Evolutionary conservation across 176 grass and related monocot genomes (phyloP).

Genomic region (Carex littledalei): DNA sequence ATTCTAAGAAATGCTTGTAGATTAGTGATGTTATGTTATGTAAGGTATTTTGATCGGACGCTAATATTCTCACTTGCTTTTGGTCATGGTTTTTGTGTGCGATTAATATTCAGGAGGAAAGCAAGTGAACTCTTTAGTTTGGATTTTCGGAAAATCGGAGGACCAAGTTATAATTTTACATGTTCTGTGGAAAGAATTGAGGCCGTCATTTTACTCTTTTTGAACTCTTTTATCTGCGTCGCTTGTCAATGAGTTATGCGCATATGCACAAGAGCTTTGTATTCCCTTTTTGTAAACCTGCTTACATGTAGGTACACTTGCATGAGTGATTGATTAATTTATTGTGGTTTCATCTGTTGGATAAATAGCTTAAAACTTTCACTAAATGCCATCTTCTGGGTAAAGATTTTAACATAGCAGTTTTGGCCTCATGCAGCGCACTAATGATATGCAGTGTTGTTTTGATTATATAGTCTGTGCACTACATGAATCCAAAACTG

Average conservation of each 20-base stretch:
- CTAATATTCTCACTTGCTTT: no score
- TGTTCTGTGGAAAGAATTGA: slow-evolving; percentile 16
- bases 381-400: not conserved
- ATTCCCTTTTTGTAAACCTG: slow-evolving; percentile 19
- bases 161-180: not conserved
- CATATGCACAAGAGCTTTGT: slow-evolving; percentile 2
- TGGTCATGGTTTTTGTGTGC: no score
- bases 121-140: slow-evolving; percentile 7
- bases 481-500: no score
- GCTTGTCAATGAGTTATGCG: slow-evolving; percentile 9
- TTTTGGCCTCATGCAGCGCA: no score
- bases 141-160: not conserved
- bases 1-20: not conserved
- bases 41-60: no score
- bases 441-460: no score
- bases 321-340: slow-evolving; percentile 9
- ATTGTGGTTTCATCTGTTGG: slow-evolving; percentile 1
- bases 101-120: slow-evolving; percentile 33
- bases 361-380: not conserved
- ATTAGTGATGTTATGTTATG: no score
- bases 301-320: slow-evolving; percentile 11
- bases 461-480: no score
- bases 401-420: no score
- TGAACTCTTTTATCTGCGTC: slow-evolving; percentile 7
- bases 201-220: slow-evolving; percentile 3